Evolutionary conservation across 345 rosid genomes (phyloP).

Genomic region (Limnanthes douglasii): DNA sequence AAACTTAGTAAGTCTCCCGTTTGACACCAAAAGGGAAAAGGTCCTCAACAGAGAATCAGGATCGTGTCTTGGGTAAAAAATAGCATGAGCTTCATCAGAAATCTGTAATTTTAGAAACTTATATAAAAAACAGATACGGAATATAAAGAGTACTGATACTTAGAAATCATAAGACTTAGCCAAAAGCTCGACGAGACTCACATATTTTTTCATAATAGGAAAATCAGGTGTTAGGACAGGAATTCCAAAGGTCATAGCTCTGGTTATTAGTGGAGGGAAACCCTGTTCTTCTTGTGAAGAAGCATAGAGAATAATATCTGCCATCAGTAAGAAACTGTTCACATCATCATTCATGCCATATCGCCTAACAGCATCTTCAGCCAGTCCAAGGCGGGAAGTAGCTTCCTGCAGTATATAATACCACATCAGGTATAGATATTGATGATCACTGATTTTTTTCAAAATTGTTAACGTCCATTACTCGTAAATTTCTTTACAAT

Average conservation of each 20-base stretch:
- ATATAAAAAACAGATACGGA: not conserved
- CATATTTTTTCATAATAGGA: slow-evolving; percentile 65
- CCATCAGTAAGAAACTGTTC: slow-evolving; percentile 52
- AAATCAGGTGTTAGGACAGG: slow-evolving; percentile 67
- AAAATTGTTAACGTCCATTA: too few relatives aligned
- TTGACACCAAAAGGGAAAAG: slow-evolving; percentile 56
- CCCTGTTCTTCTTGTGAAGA: slow-evolving; percentile 93
- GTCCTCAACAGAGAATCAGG: slow-evolving; percentile 57
- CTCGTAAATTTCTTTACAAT: too few relatives aligned
- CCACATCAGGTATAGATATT: too few relatives aligned
- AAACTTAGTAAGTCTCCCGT: slow-evolving; percentile 65
- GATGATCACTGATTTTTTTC: too few relatives aligned
- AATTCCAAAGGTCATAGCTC: slow-evolving; percentile 84
- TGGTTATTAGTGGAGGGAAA: slow-evolving; percentile 66
- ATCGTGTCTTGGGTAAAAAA: slow-evolving; percentile 42
- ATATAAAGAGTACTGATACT: slow-evolving; percentile 2
- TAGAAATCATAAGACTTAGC: slow-evolving; percentile 8
- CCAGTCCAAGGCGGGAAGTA: slow-evolving; percentile 65
- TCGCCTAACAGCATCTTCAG: slow-evolving; percentile 48
- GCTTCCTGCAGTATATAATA: slow-evolving; percentile 37
- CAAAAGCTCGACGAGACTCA: slow-evolving; percentile 15
- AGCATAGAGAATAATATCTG: slow-evolving; percentile 81
- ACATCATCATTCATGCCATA: slow-evolving; percentile 67
- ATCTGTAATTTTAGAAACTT: slow-evolving; percentile 31
- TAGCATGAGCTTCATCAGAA: slow-evolving; percentile 52